These are phyloP conservation scores for Phytomonas francai DNA, from an alignment of 208 protist species.

Conservation along the genomic window DNA sequence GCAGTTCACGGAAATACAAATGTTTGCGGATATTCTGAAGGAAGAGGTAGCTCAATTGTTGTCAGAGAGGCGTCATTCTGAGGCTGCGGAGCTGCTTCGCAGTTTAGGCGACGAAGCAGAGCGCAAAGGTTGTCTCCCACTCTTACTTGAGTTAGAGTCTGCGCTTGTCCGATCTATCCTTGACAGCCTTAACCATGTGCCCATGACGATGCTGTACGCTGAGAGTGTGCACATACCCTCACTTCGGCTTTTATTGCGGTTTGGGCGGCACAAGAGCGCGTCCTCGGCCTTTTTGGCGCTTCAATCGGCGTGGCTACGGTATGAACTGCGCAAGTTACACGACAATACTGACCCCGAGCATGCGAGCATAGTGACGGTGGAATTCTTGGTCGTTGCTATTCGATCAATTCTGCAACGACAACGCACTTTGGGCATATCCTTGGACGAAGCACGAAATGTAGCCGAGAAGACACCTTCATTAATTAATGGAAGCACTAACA, in stretches of 20 bases:
- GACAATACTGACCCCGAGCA: slow-evolving; percentile 42
- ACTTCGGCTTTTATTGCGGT: slow-evolving; percentile 67
- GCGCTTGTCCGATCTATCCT: slow-evolving; percentile 43
- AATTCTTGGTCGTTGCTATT: slow-evolving; percentile 67
- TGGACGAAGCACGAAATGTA: slow-evolving; percentile 12
- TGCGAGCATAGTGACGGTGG: slow-evolving; percentile 51
- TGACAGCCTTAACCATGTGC: slow-evolving; percentile 33
- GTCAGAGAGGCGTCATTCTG: slow-evolving; percentile 50
- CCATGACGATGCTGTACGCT: slow-evolving; percentile 56
- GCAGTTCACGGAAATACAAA: slow-evolving; percentile 24
- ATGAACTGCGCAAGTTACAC: slow-evolving; percentile 65
- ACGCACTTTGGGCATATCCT: slow-evolving; percentile 43
- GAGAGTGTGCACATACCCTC: slow-evolving; percentile 78
- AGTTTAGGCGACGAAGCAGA: slow-evolving; percentile 42
- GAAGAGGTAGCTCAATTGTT: slow-evolving; percentile 65
- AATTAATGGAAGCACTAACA: not conserved
- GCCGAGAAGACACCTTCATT: not conserved
- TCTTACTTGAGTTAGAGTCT: slow-evolving; percentile 61
- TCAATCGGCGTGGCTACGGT: slow-evolving; percentile 63
- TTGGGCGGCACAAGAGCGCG: slow-evolving; percentile 52
- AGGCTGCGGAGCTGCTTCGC: slow-evolving; percentile 64
- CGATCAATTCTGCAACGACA: slow-evolving; percentile 52
- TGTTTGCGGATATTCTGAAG: slow-evolving; percentile 57
- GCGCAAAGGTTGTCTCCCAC: slow-evolving; percentile 44
- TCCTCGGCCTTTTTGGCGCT: slow-evolving; percentile 42